Evolutionary conservation across 257 asterid species (phyloP), one percentile per base, ranked within the genome.

Genomic region (Scutellaria minor): DNA sequence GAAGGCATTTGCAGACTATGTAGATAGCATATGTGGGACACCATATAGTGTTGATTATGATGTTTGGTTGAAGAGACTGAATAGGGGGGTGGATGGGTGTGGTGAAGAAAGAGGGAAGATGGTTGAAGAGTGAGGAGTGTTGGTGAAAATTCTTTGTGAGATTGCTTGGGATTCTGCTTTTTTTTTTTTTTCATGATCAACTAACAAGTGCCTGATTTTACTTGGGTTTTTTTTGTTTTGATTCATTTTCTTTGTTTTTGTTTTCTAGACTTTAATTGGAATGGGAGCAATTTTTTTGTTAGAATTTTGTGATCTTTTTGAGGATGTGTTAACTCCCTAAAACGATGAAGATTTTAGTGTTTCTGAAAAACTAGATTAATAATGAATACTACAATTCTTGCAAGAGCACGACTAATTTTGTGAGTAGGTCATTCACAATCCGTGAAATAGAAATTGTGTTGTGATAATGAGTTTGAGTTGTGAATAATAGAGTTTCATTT

Each of bases 1-100:
- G 71, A 88, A 89, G 83, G 97, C 89, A 3, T 89, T 89, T 77
- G 90, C 92, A 1, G 97, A 92, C 75, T 89, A 92, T 50, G 84
- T 89, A 0, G 93, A 88, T 70, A 77, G 88, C 66, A 77, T 92
- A 11, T 86, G 93, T 31, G 96, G 96, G 78, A 89, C 96, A 22
- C 90, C 92, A 2, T 92, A 92, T 20, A 84, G 86, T 0, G 88
- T 92, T 3, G 96, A 92, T 71, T 89, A 87, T 15, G 97, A 92
- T 27, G 81, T 79, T 15, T 92, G 97, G 96, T 27, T 88, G 62
- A 85, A 60, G 87, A 85, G 90, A 66, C 65, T 92, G 64, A 78
- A 72, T 64, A 59, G 77, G 75, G 89, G 83, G 0, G 85, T 87
- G 18, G 92, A 87, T 41, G 80, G 82, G 6, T 81, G 82, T 0